Base-by-base conservation (phyloP, 352 stramenopile species). In the Phytophthora europaea region DNA sequence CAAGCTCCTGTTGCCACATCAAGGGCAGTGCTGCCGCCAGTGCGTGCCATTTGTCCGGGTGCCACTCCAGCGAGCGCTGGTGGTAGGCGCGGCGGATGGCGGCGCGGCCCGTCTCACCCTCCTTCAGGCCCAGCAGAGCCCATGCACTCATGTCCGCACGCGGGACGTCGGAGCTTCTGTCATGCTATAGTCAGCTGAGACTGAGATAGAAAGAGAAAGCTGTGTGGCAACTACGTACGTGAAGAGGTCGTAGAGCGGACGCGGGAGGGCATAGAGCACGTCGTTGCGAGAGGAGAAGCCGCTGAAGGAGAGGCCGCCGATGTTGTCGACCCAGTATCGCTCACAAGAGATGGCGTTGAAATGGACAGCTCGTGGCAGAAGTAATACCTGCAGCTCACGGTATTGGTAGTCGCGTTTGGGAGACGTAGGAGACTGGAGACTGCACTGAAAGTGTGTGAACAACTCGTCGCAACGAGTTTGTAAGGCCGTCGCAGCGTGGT, bases 1-100 rank as follows among this genome's bases (percentile, higher is more conserved):
- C 47, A 6, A 84, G 67, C 51, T 78, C 64, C 4, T 61, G 57
- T 6, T 75, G 83, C 67, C 87, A 66, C 4, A 55, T n/a, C n/a
- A 67, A 52, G 56, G 74, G 68, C 31, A 76, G 53, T 7, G 54
- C 40, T 2, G 62, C 68, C 9, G 53, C 45, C 34, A 75, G 61
- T 26, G 80, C 23, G 51, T 70, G 61, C 83, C 87, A 91, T 70
- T 90, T 91, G 74, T 94, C 87, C 9, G 87, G 84, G 70, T 94
- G 84, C 83, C 85, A 94, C 65, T 90, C 78, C 55, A 94, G 74
- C 33, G 83, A 87, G 4, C 75, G 77, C n/a, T 67, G 73, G 56
- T 92, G 87, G 57, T 92, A 92, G 38, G 82, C 84, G 8, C 71
- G 76, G 13, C 84, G 82, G 68, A 94, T 88, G 16, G 66, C 72